Evolutionary conservation across 2,329 filamentous ascomycete species (phyloP).

Genomic region (Lachnellula subtilissima): DNA sequence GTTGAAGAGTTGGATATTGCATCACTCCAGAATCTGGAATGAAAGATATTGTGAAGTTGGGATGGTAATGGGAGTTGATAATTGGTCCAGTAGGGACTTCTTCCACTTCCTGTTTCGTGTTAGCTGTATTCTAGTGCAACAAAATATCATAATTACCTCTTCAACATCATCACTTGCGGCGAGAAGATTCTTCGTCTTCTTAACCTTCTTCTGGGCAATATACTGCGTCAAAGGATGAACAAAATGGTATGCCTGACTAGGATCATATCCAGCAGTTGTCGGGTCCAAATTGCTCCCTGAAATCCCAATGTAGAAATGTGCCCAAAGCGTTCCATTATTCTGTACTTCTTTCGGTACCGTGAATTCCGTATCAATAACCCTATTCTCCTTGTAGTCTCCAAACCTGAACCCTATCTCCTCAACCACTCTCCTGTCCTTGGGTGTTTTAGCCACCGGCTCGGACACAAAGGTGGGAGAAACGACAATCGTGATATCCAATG

Average conservation of each 20-base stretch:
- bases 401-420: constrained; percentile 76
- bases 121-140: constrained; percentile 35
- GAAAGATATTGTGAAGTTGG: constrained; percentile 86
- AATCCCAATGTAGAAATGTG: constrained; percentile 85
- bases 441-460: constrained; percentile 59
- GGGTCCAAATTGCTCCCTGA: constrained; percentile 75
- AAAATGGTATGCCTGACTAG: constrained; percentile 75
- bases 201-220: constrained; percentile 81
- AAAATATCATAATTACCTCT: constrained; percentile 35
- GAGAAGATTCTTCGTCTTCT: constrained; percentile 83
- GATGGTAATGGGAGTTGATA: constrained; percentile 85
- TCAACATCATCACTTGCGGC: constrained; percentile 46
- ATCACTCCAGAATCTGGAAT: constrained; percentile 74
- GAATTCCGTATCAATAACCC: constrained; percentile 73
- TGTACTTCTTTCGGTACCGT: constrained; percentile 74
- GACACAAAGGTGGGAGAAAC: constrained; percentile 71
- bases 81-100: constrained; percentile 56
- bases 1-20: constrained; percentile 61
- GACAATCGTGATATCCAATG: constrained; percentile 79
- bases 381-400: constrained; percentile 73
- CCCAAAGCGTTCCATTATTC: constrained; percentile 89
- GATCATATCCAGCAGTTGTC: constrained; percentile 64
- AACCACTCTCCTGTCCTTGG: constrained; percentile 66
- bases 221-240: constrained; percentile 83
- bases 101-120: constrained; percentile 43